Percentiles rank a stretch among this genome's conserved stretches.
Evolutionary conservation across 345 rosid genomes (phyloP).

Genomic region (Carallia pectinifolia): DNA sequence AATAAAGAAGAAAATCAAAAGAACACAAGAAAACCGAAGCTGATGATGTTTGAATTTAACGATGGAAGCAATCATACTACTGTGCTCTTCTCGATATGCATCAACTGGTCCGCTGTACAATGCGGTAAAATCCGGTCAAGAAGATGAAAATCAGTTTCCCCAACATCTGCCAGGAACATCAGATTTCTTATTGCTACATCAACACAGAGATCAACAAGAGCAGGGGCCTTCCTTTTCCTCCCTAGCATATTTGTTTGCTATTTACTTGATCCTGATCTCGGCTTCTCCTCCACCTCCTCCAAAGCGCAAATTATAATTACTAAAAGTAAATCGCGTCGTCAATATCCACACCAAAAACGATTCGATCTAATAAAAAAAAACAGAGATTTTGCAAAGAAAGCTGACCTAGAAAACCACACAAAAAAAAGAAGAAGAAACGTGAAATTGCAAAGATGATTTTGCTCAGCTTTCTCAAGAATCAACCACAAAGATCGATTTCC

Average conservation of each 20-base stretch:
- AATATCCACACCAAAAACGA: no score
- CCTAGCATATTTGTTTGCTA: constrained; percentile 9
- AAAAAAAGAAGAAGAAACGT: no score
- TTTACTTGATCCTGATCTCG: neutral
- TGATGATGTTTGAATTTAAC: neutral
- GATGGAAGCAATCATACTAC: constrained; percentile 34
- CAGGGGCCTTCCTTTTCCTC: constrained; percentile 40
- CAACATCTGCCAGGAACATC: constrained; percentile 80
- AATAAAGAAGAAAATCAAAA: neutral
- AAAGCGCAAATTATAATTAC: no score
- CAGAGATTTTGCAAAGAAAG: no score
- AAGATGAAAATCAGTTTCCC: constrained; percentile 72
- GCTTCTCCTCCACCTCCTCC: neutral
- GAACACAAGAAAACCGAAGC: neutral
- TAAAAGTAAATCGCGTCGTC: no score
- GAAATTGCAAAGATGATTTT: no score
- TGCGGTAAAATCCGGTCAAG: constrained; percentile 68
- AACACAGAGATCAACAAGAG: constrained; percentile 82
- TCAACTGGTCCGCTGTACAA: constrained; percentile 74
- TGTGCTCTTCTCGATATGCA: constrained; percentile 67
- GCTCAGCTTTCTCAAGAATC: no score
- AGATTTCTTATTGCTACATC: constrained; percentile 52
- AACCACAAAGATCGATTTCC: no score
- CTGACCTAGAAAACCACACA: no score
- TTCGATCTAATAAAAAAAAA: no score